Base-by-base conservation (phyloP, 2,329 filamentous ascomycete species). In the Fusarium albidum region DNA sequence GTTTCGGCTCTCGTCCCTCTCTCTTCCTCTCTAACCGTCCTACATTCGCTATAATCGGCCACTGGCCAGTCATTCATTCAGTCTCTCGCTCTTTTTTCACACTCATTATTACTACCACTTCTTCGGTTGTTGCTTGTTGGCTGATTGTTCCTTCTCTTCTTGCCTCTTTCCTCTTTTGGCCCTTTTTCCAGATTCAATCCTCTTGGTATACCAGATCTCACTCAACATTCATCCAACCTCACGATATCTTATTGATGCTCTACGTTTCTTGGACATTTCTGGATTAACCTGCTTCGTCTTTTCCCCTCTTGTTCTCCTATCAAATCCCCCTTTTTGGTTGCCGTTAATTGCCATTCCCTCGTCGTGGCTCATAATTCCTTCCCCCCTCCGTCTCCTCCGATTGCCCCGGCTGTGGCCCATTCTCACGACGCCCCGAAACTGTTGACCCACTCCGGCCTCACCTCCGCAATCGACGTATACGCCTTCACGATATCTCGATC, bases 21-120 rank as follows among this genome's bases (percentile, higher is more conserved):
- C 21, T 21, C n/a, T 56, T 45, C 35, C 52, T 55, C 47, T 53
- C 61, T 48, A 56, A 62, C 54, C 50, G 49, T 60, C 51, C 56
- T 54, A 60, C 64, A 59, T 62, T 63, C 63, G 50, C 64, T 65
- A 53, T 67, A 64, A 66, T 67, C 64, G 56, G 63, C 54, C 63
- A 52, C 56, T 58, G 55, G 63, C 65, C 64, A 67, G 63, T 64
- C 64, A 53, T 56, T 67, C 65, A 49, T 60, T 67, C 55, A 66
- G 47, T 48, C 56, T 34, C 49, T 53, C 59, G 46, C 47, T 57
- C 55, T 52, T 61, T 61, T 60, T 52, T 54, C 64, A 58, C 58
- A 63, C 55, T 62, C 57, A 33, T 67, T 65, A 26, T n/a, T n/a
- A n/a, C n/a, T n/a, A n/a, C n/a, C n/a, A n/a, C 41, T 47, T 54